Evolutionary conservation across 1,284 basidiomycete species (phyloP).

Genomic region (Volvariella surrecta): DNA sequence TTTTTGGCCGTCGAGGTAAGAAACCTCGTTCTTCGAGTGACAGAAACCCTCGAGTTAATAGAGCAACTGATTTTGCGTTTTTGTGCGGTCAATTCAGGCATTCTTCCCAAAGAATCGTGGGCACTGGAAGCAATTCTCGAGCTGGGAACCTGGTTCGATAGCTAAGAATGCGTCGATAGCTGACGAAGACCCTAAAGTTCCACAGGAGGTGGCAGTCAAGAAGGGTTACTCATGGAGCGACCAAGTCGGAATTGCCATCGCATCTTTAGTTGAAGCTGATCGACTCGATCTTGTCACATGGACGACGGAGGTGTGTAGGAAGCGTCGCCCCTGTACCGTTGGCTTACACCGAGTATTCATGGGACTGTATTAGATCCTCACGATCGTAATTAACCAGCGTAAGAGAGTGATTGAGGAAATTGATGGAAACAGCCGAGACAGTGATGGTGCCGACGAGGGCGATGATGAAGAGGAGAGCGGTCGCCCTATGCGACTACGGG

Average conservation of each 20-base stretch:
- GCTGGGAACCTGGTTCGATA: constrained; percentile 66
- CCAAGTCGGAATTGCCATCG: constrained; percentile 80
- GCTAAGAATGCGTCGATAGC: constrained; percentile 30
- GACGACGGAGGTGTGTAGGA: constrained; percentile 61
- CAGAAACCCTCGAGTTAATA: background rate
- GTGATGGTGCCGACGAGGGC: constrained; percentile 30
- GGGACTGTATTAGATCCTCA: constrained; percentile 50
- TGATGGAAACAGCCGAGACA: constrained; percentile 40
- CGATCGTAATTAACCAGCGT: constrained; percentile 57
- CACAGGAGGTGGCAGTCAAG: constrained; percentile 74
- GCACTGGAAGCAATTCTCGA: constrained; percentile 79
- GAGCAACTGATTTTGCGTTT: constrained; percentile 7
- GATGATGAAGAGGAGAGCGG: constrained; percentile 37
- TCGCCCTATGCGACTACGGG: constrained; percentile 24
- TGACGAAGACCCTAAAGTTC: constrained; percentile 38
- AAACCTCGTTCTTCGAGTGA: constrained; percentile 3
- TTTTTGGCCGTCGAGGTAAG: constrained; percentile 79
- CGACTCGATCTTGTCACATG: constrained; percentile 65
- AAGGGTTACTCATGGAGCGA: constrained; percentile 87
- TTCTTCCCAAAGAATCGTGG: constrained; percentile 87
- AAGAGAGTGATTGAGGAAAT: constrained; percentile 64
- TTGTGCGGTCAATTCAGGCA: constrained; percentile 36
- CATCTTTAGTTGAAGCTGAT: constrained; percentile 60
- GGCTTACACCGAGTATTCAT: constrained; percentile 7
- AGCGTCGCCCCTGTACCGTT: constrained; percentile 2